Conservation (phyloP, 768 basidiomycete genomes). For the Porphyrellus cyaneotinctus region DNA sequence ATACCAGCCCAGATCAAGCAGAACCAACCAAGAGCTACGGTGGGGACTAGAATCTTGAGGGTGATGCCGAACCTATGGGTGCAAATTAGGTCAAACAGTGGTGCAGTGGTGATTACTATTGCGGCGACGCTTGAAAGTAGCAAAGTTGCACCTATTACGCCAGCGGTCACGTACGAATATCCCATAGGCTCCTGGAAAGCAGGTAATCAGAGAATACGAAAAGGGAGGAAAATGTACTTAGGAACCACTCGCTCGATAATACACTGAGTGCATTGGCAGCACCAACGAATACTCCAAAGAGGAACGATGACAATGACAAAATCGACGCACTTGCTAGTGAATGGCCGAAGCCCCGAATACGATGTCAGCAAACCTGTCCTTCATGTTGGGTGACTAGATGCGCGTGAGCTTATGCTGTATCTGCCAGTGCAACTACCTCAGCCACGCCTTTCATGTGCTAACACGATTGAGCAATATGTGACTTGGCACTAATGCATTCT, state of each 20-base stretch:
- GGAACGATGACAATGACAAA: conserved; percentile 53
- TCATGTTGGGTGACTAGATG: too few relatives aligned
- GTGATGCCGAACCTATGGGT: conserved; percentile 65
- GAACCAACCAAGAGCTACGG: conserved; percentile 62
- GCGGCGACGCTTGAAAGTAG: conserved; percentile 68
- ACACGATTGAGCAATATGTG: too few relatives aligned
- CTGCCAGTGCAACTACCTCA: too few relatives aligned
- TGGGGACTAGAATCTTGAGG: conserved; percentile 55
- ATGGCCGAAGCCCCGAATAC: too few relatives aligned
- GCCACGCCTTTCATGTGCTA: too few relatives aligned
- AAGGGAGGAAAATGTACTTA: conserved; percentile 30
- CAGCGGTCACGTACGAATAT: conserved; percentile 61
- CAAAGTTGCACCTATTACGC: conserved; percentile 63
- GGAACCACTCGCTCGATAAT: conserved; percentile 65
- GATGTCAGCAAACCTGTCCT: too few relatives aligned
- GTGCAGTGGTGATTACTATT: conserved; percentile 63
- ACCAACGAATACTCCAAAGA: conserved; percentile 65
- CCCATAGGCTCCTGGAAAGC: conserved; percentile 59
- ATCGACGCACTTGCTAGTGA: conserved; percentile 71
- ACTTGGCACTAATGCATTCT: too few relatives aligned
- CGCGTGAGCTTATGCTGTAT: too few relatives aligned
- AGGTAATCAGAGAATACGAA: neutral
- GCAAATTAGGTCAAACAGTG: conserved; percentile 79
- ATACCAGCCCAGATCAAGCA: conserved; percentile 78
- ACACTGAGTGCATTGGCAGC: conserved; percentile 64